Evolutionary conservation across 208 protist species (phyloP).

Genomic region (Trichomonas vaginalis): DNA sequence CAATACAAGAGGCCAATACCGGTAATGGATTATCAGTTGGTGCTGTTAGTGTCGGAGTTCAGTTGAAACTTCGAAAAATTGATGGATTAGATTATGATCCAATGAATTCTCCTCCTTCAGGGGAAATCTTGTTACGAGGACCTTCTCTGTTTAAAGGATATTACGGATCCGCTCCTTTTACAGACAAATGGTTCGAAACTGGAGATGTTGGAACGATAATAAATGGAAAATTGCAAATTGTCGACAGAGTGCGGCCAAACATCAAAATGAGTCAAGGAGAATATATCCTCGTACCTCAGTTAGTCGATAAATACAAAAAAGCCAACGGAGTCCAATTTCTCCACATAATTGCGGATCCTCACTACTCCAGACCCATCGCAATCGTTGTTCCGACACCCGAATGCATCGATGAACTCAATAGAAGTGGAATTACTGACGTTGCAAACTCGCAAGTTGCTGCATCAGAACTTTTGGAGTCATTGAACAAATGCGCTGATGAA

Average conservation of each 20-base stretch:
- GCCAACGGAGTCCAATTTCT: not conserved
- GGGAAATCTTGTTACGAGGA: not conserved
- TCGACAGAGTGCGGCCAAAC: not conserved
- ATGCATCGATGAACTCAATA: not conserved
- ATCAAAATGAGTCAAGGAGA: not conserved
- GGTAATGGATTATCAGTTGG: not conserved
- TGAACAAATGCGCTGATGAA: too few species aligned
- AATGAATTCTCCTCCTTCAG: not conserved
- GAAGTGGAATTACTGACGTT: not conserved
- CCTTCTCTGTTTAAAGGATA: not conserved
- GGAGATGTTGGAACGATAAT: not conserved
- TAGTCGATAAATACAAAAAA: not conserved
- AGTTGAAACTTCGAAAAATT: not conserved
- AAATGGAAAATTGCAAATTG: not conserved
- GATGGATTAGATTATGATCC: not conserved
- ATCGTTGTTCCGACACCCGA: not conserved
- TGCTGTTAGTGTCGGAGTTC: not conserved
- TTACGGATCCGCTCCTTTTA: not conserved
- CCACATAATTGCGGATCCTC: not conserved
- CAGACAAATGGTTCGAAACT: not conserved
- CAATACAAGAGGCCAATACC: not conserved
- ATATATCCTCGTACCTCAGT: not conserved
- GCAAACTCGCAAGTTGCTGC: not conserved
- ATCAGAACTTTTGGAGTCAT: not conserved
- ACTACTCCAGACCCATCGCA: not conserved